Conservation (phyloP, 2,329 filamentous ascomycete genomes). For the Ambrosiella cleistominuta region DNA sequence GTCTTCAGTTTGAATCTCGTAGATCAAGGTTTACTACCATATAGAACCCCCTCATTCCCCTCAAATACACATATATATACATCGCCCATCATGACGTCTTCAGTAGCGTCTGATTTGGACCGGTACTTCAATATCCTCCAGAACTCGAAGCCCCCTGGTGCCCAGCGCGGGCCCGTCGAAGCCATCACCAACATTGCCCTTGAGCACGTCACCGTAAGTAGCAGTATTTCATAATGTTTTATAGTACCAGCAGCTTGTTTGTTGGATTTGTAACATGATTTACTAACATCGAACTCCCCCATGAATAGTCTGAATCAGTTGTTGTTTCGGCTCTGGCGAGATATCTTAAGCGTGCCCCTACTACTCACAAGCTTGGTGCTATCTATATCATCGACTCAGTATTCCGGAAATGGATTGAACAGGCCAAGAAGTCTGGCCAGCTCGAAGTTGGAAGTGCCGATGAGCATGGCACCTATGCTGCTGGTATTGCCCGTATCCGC, state of each 20-base stretch:
- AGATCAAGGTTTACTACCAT: background rate
- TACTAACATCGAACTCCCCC: conserved; percentile 12
- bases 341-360: conserved; percentile 87
- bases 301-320: conserved; percentile 65
- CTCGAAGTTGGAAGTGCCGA: conserved; percentile 61
- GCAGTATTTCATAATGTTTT: no score
- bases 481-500: conserved; percentile 90
- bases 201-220: conserved; percentile 67
- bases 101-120: conserved; percentile 57
- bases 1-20: background rate
- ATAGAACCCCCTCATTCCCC: background rate
- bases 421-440: conserved; percentile 74
- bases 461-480: conserved; percentile 73
- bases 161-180: conserved; percentile 81
- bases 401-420: conserved; percentile 95
- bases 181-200: conserved; percentile 77
- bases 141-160: conserved; percentile 76
- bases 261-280: background rate
- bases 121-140: conserved; percentile 82
- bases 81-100: conserved; percentile 1
- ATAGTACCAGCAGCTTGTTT: background rate
- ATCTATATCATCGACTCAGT: conserved; percentile 99
- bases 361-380: conserved; percentile 93
- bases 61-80: background rate
- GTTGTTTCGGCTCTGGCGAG: conserved; percentile 48